Base-by-base conservation (phyloP, 73 alveolate genomes). In the Durusdinium trenchii region DNA sequence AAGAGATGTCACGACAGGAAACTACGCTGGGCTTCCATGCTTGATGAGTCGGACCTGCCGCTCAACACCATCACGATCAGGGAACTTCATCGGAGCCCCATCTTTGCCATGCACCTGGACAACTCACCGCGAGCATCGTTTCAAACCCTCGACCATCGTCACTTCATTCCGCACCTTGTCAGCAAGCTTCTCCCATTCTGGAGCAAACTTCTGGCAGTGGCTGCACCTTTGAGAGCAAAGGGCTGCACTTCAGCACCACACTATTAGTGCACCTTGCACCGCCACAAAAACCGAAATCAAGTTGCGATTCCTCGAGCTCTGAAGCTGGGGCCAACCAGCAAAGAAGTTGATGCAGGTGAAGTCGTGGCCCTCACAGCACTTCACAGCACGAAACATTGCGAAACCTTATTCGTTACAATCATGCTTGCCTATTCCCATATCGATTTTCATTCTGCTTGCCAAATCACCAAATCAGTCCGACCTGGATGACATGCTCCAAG, bases 181-280 rank as follows among this genome's bases (percentile, higher is more conserved):
- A 35, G 92, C 98, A 75, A 75, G 43, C 51, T 46, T 73, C 48
- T 64, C 87, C 98, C 98, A 93, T 26, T 93, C 92, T 26, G 98
- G 98, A 6, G 98, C 98, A 51, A 93, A 93, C 92, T 73, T 93
- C 86, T 75, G 98, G 52, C 98, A 93, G n/a, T 93, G 98, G 47
- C 81, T 73, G 91, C 98, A 92, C 98, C 98, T 92, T 12, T 2
- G 94, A 10, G 28, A 23, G 45, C 47, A 23, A 42, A 69, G 51
- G 54, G 20, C 7, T 75, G 50, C 40, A 42, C 3, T 1, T 42
- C 57, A 12, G 42, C 51, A 10, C 60, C 14, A 75, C 38, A 38
- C 36, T 52, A 12, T 10, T 7, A 36, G 57, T 35, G 38, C 20
- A 32, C 54, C 9, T 75, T 10, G 54, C 54, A 75, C 14, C 52